Base-by-base conservation (phyloP, 2,329 filamentous ascomycete species). In the Ophioceras dolichostomum region DNA sequence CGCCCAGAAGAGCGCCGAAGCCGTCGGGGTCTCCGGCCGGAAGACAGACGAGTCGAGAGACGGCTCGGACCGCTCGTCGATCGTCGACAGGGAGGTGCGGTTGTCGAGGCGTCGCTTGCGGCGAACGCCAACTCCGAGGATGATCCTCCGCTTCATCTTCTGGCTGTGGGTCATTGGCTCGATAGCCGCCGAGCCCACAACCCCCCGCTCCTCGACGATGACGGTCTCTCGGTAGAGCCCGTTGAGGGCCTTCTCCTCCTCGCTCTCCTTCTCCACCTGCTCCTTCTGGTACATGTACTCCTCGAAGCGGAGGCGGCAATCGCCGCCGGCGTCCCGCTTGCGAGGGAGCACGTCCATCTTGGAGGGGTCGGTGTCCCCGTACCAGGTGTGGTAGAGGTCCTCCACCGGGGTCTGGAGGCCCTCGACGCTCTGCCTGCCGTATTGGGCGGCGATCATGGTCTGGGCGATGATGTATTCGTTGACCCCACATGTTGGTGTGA, bases 31-130 rank as follows among this genome's bases (percentile, higher is more conserved):
- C n/a, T n/a, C n/a, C n/a, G n/a, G n/a, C 12, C 12, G 8, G 12
- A 26, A 7, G 8, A 39, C 45, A 0, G 49, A 49, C 2, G 47
- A 49, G 5, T 42, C 37, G 19, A n/a, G n/a, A n/a, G 19, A 5
- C 5, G 20, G 36, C 30, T 37, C 36, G 13, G 20, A 22, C 20
- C 36, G 17, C 29, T 37, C 36, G n/a, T 17, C 14, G 6, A 37
- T 26, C 14, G 20, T 32, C 2, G 36, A 37, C 10, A 37, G 31
- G 27, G 13, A 26, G 27, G 27, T 26, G 19, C 19, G n/a, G 22
- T 12, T 26, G 8, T 8, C 22, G 22, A 26, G 12, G 22, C 22
- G 22, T 7, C 22, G 22, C 7, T 12, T 7, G 12, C 22, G 22
- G 22, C n/a, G n/a, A n/a, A n/a, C n/a, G n/a, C n/a, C n/a, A n/a